Evolutionary conservation across 2,329 filamentous ascomycete species (phyloP).

Genomic region (Cercospora sojina): DNA sequence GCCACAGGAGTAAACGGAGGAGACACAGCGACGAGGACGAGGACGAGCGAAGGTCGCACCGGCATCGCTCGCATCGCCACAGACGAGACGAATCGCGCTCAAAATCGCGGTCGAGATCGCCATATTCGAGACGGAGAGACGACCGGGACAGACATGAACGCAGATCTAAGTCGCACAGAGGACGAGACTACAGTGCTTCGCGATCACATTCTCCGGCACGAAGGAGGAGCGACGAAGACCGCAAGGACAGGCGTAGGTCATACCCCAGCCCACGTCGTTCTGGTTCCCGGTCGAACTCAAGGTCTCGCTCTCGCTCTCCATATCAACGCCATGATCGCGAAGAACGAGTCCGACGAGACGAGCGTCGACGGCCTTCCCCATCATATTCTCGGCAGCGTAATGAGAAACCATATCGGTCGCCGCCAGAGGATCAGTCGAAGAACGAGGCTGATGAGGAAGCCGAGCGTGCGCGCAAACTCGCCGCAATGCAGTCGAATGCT

Average conservation of each 20-base stretch:
- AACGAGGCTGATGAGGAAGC: slow-evolving; percentile 34
- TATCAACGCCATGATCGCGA: slow-evolving; percentile 25
- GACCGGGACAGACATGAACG: slow-evolving; percentile 26
- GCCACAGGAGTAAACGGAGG: slow-evolving; percentile 36
- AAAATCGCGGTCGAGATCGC: slow-evolving; percentile 28
- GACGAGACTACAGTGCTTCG: slow-evolving; percentile 31
- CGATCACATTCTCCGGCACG: slow-evolving; percentile 44
- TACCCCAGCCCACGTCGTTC: slow-evolving; percentile 39
- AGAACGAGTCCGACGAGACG: slow-evolving; percentile 16
- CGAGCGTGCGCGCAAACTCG: slow-evolving; percentile 40
- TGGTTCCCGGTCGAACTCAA: slow-evolving; percentile 37
- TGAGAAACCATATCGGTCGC: slow-evolving; percentile 31
- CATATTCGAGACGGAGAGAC: slow-evolving; percentile 27
- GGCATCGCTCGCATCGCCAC: slow-evolving; percentile 34
- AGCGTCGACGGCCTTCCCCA: slow-evolving; percentile 24
- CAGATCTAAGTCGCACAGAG: slow-evolving; percentile 27
- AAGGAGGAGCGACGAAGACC: slow-evolving; percentile 37
- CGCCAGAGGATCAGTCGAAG: slow-evolving; percentile 27
- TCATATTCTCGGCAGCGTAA: slow-evolving; percentile 23
- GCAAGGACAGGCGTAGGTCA: slow-evolving; percentile 34
- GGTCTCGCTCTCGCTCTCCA: slow-evolving; percentile 38
- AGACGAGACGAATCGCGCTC: slow-evolving; percentile 25
- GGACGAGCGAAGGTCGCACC: slow-evolving; percentile 35
- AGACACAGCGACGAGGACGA: slow-evolving; percentile 37
- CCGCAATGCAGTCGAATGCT: slow-evolving; percentile 44